Conservation (phyloP, 352 stramenopile species). For the Phytophthora sp. region DNA sequence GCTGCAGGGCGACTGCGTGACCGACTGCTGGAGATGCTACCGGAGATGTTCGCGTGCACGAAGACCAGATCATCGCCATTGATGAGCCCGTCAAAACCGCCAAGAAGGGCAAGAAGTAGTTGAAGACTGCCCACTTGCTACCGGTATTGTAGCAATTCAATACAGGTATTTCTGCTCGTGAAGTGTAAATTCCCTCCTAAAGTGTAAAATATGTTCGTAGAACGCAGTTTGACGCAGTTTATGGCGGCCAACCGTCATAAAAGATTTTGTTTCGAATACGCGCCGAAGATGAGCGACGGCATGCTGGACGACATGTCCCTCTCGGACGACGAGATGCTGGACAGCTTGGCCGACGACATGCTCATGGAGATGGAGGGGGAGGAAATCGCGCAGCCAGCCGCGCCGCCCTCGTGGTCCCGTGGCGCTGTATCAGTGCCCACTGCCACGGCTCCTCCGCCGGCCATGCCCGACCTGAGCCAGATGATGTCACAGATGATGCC, state of each 20-base stretch:
- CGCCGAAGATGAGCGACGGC: slow-evolving; percentile 60
- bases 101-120: slow-evolving; percentile 53
- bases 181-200: slow-evolving; percentile 20
- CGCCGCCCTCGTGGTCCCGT: slow-evolving; percentile 39
- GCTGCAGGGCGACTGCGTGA: slow-evolving; percentile 79
- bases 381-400: slow-evolving; percentile 3
- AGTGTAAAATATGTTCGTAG: slow-evolving; percentile 2
- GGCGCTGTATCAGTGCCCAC: slow-evolving; percentile 14
- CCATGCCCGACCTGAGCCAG: slow-evolving; percentile 72
- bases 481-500: slow-evolving; percentile 85
- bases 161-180: slow-evolving; percentile 6
- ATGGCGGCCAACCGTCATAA: neutral
- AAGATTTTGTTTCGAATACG: slow-evolving; percentile 7
- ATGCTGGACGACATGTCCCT: slow-evolving; percentile 86
- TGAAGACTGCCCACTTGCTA: too few relatives aligned
- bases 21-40: slow-evolving; percentile 77
- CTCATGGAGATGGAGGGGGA: slow-evolving; percentile 69
- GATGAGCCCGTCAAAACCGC: slow-evolving; percentile 70
- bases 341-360: slow-evolving; percentile 84
- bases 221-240: neutral
- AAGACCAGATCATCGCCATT: slow-evolving; percentile 74
- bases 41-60: slow-evolving; percentile 81
- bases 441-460: neutral
- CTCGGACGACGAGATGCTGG: slow-evolving; percentile 87
- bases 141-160: neutral